phyloP scores from a whole-genome alignment of 225 moss, liverwort and hornwort species.

The Thuidium tamariscinum region DNA sequence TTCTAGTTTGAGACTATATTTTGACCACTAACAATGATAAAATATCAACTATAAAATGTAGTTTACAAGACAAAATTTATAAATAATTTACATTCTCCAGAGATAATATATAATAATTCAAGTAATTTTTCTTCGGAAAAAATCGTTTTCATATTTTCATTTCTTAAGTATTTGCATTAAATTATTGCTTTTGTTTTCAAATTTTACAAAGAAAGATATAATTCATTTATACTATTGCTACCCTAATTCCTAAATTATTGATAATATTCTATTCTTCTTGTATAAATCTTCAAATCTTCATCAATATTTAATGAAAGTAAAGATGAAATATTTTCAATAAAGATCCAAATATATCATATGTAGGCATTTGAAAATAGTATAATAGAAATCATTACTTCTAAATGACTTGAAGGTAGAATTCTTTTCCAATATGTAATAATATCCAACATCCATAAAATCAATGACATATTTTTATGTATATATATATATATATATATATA shows the following conservation, averaged over 20 bases:
- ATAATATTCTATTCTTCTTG: background rate
- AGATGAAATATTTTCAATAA: background rate
- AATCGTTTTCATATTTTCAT: background rate
- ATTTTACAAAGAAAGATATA: background rate
- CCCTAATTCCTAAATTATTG: background rate
- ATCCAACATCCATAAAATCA: background rate
- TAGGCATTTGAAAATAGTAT: background rate
- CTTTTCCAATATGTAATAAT: background rate
- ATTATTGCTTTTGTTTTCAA: background rate
- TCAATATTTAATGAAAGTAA: background rate
- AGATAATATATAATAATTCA: too few species aligned
- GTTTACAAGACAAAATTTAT: background rate
- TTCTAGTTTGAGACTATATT: background rate
- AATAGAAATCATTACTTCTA: background rate
- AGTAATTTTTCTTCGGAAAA: background rate
- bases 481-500: too few species aligned
- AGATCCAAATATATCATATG: background rate
- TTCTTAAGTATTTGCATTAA: background rate
- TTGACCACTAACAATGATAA: fast-evolving
- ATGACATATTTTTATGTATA: too few species aligned
- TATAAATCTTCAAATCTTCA: background rate
- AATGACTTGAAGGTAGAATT: background rate
- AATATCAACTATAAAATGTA: background rate
- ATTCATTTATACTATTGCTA: background rate
- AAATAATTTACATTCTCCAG: background rate